Evolutionary conservation across 805 yeast genomes (phyloP), one percentile per base, ranked within the genome.

Genomic region (Candida morakotiae): DNA sequence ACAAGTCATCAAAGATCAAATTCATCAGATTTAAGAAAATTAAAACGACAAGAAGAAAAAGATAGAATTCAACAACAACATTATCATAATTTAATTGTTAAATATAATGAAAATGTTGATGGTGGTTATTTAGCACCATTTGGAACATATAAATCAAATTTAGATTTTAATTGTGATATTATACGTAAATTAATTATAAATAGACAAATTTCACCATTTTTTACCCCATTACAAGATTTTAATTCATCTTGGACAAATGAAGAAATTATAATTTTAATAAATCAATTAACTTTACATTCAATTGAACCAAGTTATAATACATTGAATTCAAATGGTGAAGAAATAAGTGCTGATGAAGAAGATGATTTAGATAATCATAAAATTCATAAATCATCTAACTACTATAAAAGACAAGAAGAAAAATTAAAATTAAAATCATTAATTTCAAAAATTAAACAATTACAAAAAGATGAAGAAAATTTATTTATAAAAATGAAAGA

Each of bases 101-200:
- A 72, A 43, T 73, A 59, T 49, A 68, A 68, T 27, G 95, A 87
- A 52, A 77, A 68, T 44, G 95, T 91, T 11, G 98, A 93, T 61
- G 98, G 98, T 14, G 98, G 98, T 2, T 88, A 66, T 54, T 62
- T 91, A 45, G 96, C 95, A 1, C 96, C 98, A 0, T 86, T 76
- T 60, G 97, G 97, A 2, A 84, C 85, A 22, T 91, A 91, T 60
- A 76, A 80, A 45, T 79, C 83, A 32, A 81, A 79, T 48, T 57
- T 83, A 38, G 95, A 86, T 56, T 91, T 78, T 62, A 75, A 83
- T 50, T 74, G 84, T 11, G 75, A 74, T 11, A 67, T 83, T 3
- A 97, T 93, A n/a, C 73, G 85, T 37, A 73, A 65, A 13, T 64
- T 84, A 27, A 83, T 91, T 16, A 65, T 80, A 14, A 75, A 76